Conservation (phyloP, 1,139 yeast species). For the Lipomyces yarrowii region DNA sequence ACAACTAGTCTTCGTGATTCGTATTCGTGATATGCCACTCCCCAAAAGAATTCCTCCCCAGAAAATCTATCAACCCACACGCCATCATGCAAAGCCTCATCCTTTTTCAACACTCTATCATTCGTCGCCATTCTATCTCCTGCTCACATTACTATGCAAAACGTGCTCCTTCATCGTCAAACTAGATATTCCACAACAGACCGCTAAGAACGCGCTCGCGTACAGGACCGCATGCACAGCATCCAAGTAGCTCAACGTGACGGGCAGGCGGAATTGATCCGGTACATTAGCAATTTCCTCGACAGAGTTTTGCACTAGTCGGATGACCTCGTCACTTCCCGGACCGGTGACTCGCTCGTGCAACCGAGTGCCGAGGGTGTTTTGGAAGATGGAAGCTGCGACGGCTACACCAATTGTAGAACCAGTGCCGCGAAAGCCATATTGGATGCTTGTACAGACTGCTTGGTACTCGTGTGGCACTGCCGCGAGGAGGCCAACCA, state of each 20-base stretch:
- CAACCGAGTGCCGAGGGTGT: constrained; percentile 43
- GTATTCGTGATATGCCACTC: neutral
- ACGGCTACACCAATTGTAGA: constrained; percentile 71
- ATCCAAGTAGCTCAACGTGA: constrained; percentile 22
- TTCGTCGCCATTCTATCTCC: constrained; percentile 1
- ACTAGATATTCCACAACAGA: constrained; percentile 24
- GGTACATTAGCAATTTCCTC: constrained; percentile 23
- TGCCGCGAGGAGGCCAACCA: constrained; percentile 66
- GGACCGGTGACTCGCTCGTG: constrained; percentile 42
- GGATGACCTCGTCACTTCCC: constrained; percentile 46
- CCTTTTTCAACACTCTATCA: neutral
- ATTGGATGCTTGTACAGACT: constrained; percentile 72
- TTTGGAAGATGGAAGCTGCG: constrained; percentile 66
- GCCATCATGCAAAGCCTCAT: neutral
- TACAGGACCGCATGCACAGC: constrained; percentile 26
- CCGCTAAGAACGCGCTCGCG: constrained; percentile 22
- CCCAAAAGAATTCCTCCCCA: neutral
- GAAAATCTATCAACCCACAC: neutral
- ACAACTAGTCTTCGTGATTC: neutral
- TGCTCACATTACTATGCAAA: constrained; percentile 18
- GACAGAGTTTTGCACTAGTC: constrained; percentile 35
- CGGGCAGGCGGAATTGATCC: constrained; percentile 13
- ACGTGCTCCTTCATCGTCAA: constrained; percentile 29
- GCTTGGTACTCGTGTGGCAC: constrained; percentile 69
- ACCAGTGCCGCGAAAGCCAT: constrained; percentile 74